These are phyloP conservation scores for Podila horticola DNA, from an alignment of 192 early-diverging fungal species.

Conservation along the genomic window DNA sequence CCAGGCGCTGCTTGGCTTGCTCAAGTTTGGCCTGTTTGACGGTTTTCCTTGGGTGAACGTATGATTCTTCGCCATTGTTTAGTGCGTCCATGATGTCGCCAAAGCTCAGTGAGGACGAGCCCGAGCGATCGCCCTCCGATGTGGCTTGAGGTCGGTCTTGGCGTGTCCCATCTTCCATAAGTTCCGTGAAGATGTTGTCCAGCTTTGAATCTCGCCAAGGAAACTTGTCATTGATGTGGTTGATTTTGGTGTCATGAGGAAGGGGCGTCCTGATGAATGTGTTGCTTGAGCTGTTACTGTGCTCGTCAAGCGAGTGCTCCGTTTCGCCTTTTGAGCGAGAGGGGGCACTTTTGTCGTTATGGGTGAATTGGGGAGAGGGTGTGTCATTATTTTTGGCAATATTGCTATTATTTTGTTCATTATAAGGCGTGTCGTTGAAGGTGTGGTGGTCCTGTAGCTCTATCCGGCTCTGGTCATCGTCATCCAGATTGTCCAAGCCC, in stretches of 20 bases:
- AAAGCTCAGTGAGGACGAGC: constrained; percentile 14
- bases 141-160: not conserved
- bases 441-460: constrained; percentile 6
- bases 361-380: not conserved
- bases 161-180: constrained; percentile 6
- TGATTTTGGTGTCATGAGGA: constrained; percentile 17
- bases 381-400: constrained; percentile 25
- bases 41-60: constrained; percentile 1
- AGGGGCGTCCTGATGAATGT: not conserved
- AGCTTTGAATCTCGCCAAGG: constrained; percentile 40
- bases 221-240: constrained; percentile 36
- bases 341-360: not conserved
- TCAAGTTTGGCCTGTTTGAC: constrained; percentile 19
- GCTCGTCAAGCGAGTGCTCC: not conserved
- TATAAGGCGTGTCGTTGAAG: constrained; percentile 5
- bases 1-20: constrained; percentile 22
- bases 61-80: constrained; percentile 17
- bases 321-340: not conserved
- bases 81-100: constrained; percentile 32
- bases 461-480: constrained; percentile 6
- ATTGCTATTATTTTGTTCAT: constrained; percentile 40
- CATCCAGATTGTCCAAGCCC: constrained; percentile 33
- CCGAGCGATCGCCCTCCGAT: constrained; percentile 1
- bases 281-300: constrained; percentile 1
- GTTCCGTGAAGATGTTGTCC: constrained; percentile 28